Percentiles rank a stretch among this genome's conserved stretches.
phyloP scores from a whole-genome alignment of 306 rosid genomes.

The Citrullus colocynthis region DNA sequence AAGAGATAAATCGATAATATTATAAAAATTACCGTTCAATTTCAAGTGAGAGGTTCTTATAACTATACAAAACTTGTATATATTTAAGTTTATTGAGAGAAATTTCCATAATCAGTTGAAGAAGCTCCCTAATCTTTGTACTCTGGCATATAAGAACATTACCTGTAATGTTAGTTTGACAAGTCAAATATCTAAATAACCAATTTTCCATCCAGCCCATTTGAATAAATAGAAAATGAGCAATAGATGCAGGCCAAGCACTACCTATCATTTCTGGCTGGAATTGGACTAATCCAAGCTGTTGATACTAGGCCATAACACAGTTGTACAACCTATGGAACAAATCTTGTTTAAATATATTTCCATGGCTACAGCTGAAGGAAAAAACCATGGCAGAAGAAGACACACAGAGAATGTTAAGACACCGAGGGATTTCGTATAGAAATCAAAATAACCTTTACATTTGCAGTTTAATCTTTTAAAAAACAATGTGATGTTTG shows the following conservation, averaged over 20 bases:
- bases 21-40: background rate
- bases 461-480: background rate
- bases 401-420: background rate
- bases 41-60: background rate
- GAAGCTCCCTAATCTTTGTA: background rate
- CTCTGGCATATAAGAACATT: background rate
- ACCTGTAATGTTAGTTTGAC: background rate
- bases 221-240: background rate
- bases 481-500: background rate
- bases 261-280: background rate
- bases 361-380: background rate
- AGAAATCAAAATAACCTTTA: background rate
- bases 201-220: background rate
- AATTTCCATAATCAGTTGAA: too few relatives aligned
- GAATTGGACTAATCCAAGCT: conserved; percentile 2
- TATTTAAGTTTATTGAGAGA: too few relatives aligned
- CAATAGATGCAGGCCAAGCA: conserved; percentile 5
- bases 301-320: background rate
- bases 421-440: background rate
- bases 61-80: background rate
- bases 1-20: too few relatives aligned
- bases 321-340: background rate
- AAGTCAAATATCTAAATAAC: background rate
- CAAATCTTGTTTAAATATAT: background rate
- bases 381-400: background rate